Conservation (phyloP, 179 eudicot species). For the Beta corolliflora region DNA sequence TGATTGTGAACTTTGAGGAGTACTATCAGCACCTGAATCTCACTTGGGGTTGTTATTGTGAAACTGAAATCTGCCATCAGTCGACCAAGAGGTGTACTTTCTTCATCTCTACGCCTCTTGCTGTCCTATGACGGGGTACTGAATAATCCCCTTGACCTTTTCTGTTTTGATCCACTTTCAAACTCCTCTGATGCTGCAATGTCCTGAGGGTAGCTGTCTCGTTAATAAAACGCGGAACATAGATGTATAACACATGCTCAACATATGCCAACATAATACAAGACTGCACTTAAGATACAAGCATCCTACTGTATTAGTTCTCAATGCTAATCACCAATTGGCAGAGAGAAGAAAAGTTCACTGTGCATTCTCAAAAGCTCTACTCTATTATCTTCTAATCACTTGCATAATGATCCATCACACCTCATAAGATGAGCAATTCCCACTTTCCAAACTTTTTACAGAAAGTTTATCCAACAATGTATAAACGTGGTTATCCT, state of each 20-base stretch:
- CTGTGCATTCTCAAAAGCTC: background rate
- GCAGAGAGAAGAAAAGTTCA: background rate
- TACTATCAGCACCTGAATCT: constrained; percentile 7
- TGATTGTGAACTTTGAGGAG: constrained; percentile 5
- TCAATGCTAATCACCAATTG: too few relatives aligned
- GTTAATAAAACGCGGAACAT: background rate
- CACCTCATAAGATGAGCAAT: background rate
- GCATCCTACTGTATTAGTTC: background rate
- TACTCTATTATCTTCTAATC: background rate
- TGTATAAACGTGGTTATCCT: background rate
- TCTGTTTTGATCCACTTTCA: constrained; percentile 27
- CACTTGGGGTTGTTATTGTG: background rate
- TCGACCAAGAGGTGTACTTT: background rate
- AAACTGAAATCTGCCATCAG: constrained; percentile 21
- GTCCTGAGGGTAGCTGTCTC: constrained; percentile 34
- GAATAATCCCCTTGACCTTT: constrained; percentile 33
- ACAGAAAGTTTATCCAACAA: background rate
- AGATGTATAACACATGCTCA: background rate
- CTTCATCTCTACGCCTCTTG: constrained; percentile 30
- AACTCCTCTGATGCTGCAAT: constrained; percentile 26
- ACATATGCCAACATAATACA: background rate
- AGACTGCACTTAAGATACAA: background rate
- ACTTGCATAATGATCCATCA: too few relatives aligned
- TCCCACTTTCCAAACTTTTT: background rate
- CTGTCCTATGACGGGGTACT: constrained; percentile 18